phyloP scores from a whole-genome alignment of 1,284 basidiomycete species.

The Trichosporon sp. region DNA sequence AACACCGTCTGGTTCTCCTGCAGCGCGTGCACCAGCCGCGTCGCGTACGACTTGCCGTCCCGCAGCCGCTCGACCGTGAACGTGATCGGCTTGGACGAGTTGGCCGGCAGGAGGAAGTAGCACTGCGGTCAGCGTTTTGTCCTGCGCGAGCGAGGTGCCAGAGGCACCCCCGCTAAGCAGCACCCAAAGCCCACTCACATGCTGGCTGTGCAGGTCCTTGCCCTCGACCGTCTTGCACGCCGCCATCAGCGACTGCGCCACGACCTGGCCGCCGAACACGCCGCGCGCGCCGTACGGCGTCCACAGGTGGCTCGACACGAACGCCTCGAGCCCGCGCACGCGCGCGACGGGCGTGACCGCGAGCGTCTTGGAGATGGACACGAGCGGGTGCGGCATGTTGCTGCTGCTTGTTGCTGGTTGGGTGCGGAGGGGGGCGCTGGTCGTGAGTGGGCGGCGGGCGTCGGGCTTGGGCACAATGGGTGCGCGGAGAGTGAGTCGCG shows the following conservation, averaged over 20 bases:
- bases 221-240: slow-evolving; percentile 69
- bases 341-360: slow-evolving; percentile 13
- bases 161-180: too few species aligned
- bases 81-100: slow-evolving; percentile 69
- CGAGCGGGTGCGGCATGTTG: slow-evolving; percentile 12
- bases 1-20: slow-evolving; percentile 76
- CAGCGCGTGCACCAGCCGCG: slow-evolving; percentile 63
- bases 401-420: not conserved
- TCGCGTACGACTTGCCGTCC: slow-evolving; percentile 52
- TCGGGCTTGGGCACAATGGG: not conserved
- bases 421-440: not conserved
- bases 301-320: slow-evolving; percentile 68
- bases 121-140: slow-evolving; percentile 24
- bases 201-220: slow-evolving; percentile 58
- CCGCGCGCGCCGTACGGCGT: slow-evolving; percentile 64
- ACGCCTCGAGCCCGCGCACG: slow-evolving; percentile 41
- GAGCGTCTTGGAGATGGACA: slow-evolving; percentile 19
- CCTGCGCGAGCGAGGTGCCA: too few species aligned
- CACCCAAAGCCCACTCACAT: slow-evolving; percentile 63
- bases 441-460: not conserved
- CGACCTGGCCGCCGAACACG: slow-evolving; percentile 81
- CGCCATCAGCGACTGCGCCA: slow-evolving; percentile 76
- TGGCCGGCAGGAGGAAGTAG: slow-evolving; percentile 56
- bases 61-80: slow-evolving; percentile 83
- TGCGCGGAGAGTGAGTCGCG: not conserved